These are phyloP conservation scores for Fusarium anguioides DNA, from an alignment of 2,329 filamentous ascomycete species.

Conservation along the genomic window DNA sequence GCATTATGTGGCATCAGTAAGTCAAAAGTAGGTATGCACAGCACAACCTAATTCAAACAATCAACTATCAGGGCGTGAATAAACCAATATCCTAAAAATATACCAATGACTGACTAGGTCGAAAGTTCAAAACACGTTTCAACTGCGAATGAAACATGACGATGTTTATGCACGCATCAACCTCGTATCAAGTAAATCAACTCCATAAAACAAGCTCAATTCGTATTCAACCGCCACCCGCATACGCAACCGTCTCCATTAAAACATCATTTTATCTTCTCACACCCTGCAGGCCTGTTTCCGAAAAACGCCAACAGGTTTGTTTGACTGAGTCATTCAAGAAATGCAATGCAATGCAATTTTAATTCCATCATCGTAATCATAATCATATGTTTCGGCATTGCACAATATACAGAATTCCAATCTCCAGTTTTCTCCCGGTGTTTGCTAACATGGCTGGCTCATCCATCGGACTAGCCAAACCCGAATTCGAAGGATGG, in stretches of 20 bases:
- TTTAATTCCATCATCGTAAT: constrained; percentile 6
- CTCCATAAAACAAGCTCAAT: constrained; percentile 26
- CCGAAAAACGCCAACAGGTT: constrained; percentile 11
- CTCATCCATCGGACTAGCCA: not conserved
- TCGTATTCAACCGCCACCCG: constrained; percentile 25
- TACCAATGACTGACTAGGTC: not conserved
- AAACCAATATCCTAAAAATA: constrained; percentile 20
- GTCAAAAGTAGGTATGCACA: not conserved
- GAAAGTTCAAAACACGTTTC: constrained; percentile 25
- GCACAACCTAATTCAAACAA: not conserved
- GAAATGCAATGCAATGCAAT: constrained; percentile 1
- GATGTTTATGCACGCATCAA: constrained; percentile 13
- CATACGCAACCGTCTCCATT: constrained; percentile 36
- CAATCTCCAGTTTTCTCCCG: not conserved
- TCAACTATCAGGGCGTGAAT: not conserved
- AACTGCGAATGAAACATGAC: constrained; percentile 32
- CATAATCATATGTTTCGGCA: not conserved
- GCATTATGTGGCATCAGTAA: not conserved
- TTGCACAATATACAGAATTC: not conserved
- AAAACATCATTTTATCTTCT: too few relatives aligned
- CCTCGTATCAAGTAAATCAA: constrained; percentile 37
- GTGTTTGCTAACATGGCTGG: constrained; percentile 5
- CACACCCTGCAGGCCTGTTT: not conserved
- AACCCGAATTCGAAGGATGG: constrained; percentile 4
- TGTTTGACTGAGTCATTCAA: constrained; percentile 11